Evolutionary conservation across 202 grass and related monocot genomes (phyloP).

Genomic region (Tripidium arundinaceum): DNA sequence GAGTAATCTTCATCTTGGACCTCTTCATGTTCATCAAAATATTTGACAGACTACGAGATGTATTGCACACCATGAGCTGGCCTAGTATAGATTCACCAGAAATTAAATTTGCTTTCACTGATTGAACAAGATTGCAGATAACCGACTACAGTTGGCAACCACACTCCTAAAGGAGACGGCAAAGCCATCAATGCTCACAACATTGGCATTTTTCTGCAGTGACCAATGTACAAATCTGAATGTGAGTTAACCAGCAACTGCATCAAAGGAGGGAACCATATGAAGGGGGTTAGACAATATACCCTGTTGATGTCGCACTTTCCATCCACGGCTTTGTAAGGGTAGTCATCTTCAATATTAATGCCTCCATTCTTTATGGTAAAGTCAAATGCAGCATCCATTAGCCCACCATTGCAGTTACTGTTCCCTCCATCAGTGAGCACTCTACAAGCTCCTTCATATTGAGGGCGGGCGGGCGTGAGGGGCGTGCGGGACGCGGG

Average conservation of each 20-base stretch:
- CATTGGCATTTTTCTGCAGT: conserved; percentile 67
- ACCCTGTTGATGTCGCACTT: conserved; percentile 64
- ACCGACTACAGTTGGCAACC: not conserved
- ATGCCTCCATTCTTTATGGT: conserved; percentile 75
- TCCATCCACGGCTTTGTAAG: conserved; percentile 55
- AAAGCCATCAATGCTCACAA: conserved; percentile 72
- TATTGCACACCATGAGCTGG: conserved; percentile 66
- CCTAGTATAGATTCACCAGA: conserved; percentile 38
- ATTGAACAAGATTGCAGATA: conserved; percentile 4
- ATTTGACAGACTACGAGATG: conserved; percentile 45
- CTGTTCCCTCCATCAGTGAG: conserved; percentile 45
- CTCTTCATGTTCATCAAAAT: conserved; percentile 46
- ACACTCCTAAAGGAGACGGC: not conserved
- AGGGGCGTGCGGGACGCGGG: too few relatives aligned
- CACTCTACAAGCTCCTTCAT: conserved; percentile 83
- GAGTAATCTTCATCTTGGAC: conserved; percentile 60
- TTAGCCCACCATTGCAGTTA: conserved; percentile 72
- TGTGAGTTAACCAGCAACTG: not conserved
- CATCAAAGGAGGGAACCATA: not conserved
- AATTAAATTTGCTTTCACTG: conserved; percentile 9
- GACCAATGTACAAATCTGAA: not conserved
- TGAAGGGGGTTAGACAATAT: not conserved
- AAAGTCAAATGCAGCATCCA: conserved; percentile 79
- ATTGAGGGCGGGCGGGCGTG: too few relatives aligned
- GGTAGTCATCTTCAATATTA: conserved; percentile 76